phyloP scores from a whole-genome alignment of 2,329 filamentous ascomycete species.

The Pseudopithomyces maydicus region DNA sequence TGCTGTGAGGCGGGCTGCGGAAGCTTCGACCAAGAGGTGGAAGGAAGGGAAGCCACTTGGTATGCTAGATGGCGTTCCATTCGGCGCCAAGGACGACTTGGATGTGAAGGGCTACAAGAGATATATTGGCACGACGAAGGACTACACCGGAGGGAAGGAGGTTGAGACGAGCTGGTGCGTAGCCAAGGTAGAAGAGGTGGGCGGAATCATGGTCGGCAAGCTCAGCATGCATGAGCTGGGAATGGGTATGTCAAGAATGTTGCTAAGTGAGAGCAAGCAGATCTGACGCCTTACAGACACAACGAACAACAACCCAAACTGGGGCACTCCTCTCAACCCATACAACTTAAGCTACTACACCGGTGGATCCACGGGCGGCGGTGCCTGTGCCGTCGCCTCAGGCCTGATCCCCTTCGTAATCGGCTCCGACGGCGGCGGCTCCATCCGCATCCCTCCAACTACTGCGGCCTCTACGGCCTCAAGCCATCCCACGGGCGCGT shows the following conservation, averaged over 20 bases:
- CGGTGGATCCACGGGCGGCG: slow-evolving; percentile 80
- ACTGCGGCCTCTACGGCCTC: slow-evolving; percentile 81
- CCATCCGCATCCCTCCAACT: slow-evolving; percentile 74
- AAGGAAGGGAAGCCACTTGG: slow-evolving; percentile 68
- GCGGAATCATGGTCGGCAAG: slow-evolving; percentile 77
- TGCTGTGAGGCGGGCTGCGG: slow-evolving; percentile 68
- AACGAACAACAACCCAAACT: slow-evolving; percentile 79
- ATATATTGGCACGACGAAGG: slow-evolving; percentile 67
- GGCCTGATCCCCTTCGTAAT: slow-evolving; percentile 77
- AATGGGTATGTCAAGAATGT: slow-evolving; percentile 55
- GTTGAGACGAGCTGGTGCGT: slow-evolving; percentile 72
- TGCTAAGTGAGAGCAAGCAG: not conserved
- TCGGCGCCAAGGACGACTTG: slow-evolving; percentile 83
- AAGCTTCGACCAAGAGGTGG: slow-evolving; percentile 75
- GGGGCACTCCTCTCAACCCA: slow-evolving; percentile 78
- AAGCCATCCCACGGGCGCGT: slow-evolving; percentile 79
- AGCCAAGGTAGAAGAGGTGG: slow-evolving; percentile 71
- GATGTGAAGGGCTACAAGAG: slow-evolving; percentile 72
- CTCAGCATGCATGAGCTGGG: slow-evolving; percentile 82
- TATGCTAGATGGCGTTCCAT: slow-evolving; percentile 79
- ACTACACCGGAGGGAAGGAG: slow-evolving; percentile 56
- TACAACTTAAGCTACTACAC: slow-evolving; percentile 78
- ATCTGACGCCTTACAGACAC: slow-evolving; percentile 58
- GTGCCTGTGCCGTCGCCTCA: slow-evolving; percentile 69
- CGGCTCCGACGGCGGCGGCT: slow-evolving; percentile 75